Percentiles rank a stretch among this genome's conserved stretches.
phyloP scores from a whole-genome alignment of 2,329 filamentous ascomycete genomes.

The Ceratocystis alfenasii region DNA sequence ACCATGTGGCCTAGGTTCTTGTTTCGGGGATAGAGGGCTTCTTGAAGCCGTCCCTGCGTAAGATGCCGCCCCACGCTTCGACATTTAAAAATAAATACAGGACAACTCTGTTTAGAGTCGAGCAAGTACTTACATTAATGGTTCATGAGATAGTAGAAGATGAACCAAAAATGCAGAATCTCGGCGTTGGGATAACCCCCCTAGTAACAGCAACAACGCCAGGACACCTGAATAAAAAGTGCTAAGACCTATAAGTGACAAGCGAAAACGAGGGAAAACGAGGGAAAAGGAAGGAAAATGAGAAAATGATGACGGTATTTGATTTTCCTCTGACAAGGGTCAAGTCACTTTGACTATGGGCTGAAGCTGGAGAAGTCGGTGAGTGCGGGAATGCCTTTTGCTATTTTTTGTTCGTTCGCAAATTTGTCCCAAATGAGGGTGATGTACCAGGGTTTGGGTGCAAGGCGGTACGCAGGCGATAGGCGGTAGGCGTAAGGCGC shows the following conservation, averaged over 20 bases:
- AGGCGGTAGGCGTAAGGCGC: too few species aligned
- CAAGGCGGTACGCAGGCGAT: background rate
- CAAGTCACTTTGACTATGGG: background rate
- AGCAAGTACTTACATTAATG: background rate
- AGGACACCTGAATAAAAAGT: background rate
- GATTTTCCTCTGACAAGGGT: background rate
- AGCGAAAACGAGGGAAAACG: background rate
- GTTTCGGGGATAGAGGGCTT: slow-evolving; percentile 1
- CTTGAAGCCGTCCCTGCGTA: background rate
- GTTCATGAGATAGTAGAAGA: background rate
- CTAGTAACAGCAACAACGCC: background rate
- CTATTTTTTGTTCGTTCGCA: background rate
- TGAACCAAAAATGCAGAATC: background rate
- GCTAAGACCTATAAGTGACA: background rate
- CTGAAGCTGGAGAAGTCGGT: slow-evolving; percentile 5
- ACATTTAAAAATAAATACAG: slow-evolving; percentile 5
- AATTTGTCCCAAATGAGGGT: background rate
- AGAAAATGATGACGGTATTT: background rate
- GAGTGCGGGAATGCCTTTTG: background rate
- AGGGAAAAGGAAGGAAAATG: background rate
- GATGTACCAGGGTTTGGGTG: background rate
- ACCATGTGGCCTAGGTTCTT: background rate
- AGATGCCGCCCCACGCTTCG: background rate
- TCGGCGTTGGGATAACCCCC: background rate
- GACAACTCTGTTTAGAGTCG: background rate